These are phyloP conservation scores for Acer yangbiense DNA, from an alignment of 345 rosid species.

Conservation along the genomic window DNA sequence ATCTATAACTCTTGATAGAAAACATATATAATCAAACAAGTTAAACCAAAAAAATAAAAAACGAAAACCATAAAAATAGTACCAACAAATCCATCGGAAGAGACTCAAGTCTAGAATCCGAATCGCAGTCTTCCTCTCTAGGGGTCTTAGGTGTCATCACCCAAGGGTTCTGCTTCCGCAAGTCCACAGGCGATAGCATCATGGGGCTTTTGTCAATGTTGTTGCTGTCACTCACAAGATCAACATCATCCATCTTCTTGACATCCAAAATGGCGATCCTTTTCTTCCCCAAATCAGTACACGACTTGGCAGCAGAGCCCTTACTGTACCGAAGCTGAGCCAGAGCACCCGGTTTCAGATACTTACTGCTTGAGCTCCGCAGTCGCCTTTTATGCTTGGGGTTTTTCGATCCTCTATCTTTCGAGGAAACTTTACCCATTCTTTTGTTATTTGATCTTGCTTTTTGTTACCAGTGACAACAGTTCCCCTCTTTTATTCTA, in stretches of 20 bases:
- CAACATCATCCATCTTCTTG: slow-evolving; percentile 39
- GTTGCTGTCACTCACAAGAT: slow-evolving; percentile 27
- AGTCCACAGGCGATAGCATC: slow-evolving; percentile 59
- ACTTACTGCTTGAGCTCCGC: slow-evolving; percentile 55
- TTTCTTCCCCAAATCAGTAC: slow-evolving; percentile 75
- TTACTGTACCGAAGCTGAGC: slow-evolving; percentile 67
- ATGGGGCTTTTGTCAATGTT: slow-evolving; percentile 54
- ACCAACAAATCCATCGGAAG: slow-evolving; percentile 94
- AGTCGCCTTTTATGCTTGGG: slow-evolving; percentile 56
- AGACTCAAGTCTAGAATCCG: slow-evolving; percentile 77
- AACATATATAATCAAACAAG: neutral
- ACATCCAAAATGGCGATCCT: slow-evolving; percentile 53
- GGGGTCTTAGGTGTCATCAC: slow-evolving; percentile 85
- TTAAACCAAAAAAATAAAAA: neutral
- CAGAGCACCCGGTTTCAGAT: slow-evolving; percentile 85
- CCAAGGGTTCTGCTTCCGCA: slow-evolving; percentile 42
- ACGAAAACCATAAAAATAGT: slow-evolving; percentile 12
- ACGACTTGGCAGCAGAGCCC: slow-evolving; percentile 54
- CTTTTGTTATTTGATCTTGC: neutral
- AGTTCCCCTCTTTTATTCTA: neutral
- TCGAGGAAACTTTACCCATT: slow-evolving; percentile 78
- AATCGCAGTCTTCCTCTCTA: slow-evolving; percentile 43
- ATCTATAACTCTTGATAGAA: neutral
- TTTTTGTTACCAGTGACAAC: neutral
- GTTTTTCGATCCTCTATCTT: slow-evolving; percentile 44